Evolutionary conservation across 208 protist species (phyloP), one percentile per base, ranked within the genome.

Genomic region (Lotmaria passim): DNA sequence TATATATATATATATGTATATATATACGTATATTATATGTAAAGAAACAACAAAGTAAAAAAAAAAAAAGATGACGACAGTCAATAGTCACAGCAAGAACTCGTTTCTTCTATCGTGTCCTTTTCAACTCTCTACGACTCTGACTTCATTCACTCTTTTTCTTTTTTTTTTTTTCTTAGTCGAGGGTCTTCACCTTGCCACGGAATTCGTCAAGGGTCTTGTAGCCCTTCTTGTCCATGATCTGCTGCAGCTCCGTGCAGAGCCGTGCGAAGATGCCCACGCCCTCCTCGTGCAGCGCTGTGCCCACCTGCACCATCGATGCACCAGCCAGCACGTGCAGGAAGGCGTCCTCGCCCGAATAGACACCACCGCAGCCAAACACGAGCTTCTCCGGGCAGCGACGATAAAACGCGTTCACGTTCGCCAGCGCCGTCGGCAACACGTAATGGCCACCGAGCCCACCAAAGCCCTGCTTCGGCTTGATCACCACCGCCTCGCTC

Each of bases 211-310:
- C 84, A 12, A 96, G 73, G 1, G 82, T 86, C 52, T 80, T 88
- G 81, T 96, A 96, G 47, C 91, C 89, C 79, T 96, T 96, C 67
- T 78, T 75, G 53, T 44, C 65, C 91, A 96, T 94, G n/a, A 96
- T 71, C n/a, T 48, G 72, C 52, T 50, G 59, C 72, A 96, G 72
- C 79, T 96, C 91, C 23, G 17, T 28, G 23, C 30, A 53, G n/a
- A 96, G 79, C 12, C 88, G 81, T 11, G 74, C 83, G 64, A 96
- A 96, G 62, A 93, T 94, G 39, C 12, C 62, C 2, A 84, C 48
- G 11, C 91, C 91, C 68, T 96, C 86, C 59, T 85, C 84, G 41
- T 94, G 73, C 55, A 94, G 86, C 23, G 89, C 87, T 17, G 89
- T 93, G 15, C 89, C 91, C 15, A 94, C 81, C 79, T 96, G 91